Evolutionary conservation across 2,329 filamentous ascomycete genomes (phyloP).

Genomic region (Decorospora gaudefroyi): DNA sequence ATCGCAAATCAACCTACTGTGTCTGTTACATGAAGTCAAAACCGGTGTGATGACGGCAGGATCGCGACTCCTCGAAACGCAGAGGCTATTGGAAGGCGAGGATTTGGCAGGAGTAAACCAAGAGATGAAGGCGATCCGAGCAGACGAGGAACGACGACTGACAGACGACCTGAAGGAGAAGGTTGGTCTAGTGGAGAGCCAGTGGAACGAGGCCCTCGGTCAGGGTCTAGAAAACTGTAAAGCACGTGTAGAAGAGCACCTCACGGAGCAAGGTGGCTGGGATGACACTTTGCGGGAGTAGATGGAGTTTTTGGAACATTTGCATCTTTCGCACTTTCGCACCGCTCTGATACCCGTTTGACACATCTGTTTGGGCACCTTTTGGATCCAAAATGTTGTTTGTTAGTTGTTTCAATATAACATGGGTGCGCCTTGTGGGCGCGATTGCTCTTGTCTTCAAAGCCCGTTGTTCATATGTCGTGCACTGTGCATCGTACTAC

Average conservation of each 20-base stretch:
- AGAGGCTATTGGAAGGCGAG: constrained; percentile 55
- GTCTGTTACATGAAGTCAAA: constrained; percentile 87
- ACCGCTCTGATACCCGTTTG: constrained; percentile 44
- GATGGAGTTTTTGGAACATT: constrained; percentile 12
- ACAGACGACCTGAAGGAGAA: constrained; percentile 92
- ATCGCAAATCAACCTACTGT: constrained; percentile 86
- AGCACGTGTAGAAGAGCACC: constrained; percentile 71
- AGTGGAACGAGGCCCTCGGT: constrained; percentile 88
- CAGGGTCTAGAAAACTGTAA: constrained; percentile 74
- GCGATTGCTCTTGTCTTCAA: constrained; percentile 3
- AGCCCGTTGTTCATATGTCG: not conserved
- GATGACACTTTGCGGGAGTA: constrained; percentile 65
- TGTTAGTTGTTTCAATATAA: constrained; percentile 8
- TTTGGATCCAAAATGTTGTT: constrained; percentile 10
- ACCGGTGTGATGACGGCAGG: constrained; percentile 74
- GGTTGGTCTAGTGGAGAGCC: constrained; percentile 84
- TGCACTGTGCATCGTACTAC: constrained; percentile 4
- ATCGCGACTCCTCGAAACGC: constrained; percentile 68
- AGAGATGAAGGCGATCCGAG: constrained; percentile 62
- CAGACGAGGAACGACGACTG: constrained; percentile 69
- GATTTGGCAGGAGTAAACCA: constrained; percentile 48
- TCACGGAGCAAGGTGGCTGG: constrained; percentile 82
- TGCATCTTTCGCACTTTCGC: constrained; percentile 30
- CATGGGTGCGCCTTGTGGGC: constrained; percentile 8
- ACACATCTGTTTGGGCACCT: constrained; percentile 16